phyloP scores from a whole-genome alignment of 768 basidiomycete genomes.

The Leucosporidium scottii region DNA sequence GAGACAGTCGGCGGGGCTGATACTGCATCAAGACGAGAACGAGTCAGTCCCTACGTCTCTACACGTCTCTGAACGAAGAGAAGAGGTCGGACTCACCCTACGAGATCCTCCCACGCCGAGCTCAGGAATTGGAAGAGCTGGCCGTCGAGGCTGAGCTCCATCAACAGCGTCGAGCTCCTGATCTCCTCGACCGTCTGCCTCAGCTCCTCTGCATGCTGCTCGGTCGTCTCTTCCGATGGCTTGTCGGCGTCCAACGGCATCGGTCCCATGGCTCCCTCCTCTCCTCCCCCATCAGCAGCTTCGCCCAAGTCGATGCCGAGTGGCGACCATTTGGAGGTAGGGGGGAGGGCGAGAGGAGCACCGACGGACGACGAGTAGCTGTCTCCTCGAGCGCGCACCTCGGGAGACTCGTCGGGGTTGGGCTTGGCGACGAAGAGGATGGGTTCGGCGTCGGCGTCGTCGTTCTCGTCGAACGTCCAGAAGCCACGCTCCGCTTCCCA shows the following conservation, averaged over 20 bases:
- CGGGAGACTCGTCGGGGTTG: slow-evolving; percentile 57
- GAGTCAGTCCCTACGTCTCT: background rate
- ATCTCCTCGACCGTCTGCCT: slow-evolving; percentile 87
- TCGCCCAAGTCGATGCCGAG: slow-evolving; percentile 35
- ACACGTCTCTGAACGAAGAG: slow-evolving; percentile 2
- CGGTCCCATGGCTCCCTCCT: background rate
- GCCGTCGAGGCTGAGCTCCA: slow-evolving; percentile 88
- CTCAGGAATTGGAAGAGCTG: slow-evolving; percentile 94
- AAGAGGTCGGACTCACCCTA: slow-evolving; percentile 57
- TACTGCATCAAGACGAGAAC: slow-evolving; percentile 47
- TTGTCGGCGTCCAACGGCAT: background rate
- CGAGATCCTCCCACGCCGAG: slow-evolving; percentile 86
- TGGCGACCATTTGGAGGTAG: slow-evolving; percentile 20
- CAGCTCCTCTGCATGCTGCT: slow-evolving; percentile 80
- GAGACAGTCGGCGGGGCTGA: slow-evolving; percentile 69
- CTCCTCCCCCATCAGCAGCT: background rate
- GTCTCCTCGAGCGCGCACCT: slow-evolving; percentile 55
- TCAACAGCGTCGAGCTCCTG: slow-evolving; percentile 89
- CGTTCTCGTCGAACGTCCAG: slow-evolving; percentile 78
- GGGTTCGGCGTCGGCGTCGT: slow-evolving; percentile 78
- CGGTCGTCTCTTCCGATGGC: slow-evolving; percentile 31
- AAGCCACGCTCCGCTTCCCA: slow-evolving; percentile 94
- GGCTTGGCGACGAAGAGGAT: slow-evolving; percentile 90
- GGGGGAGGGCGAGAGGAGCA: slow-evolving; percentile 3
- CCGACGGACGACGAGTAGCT: slow-evolving; percentile 10